Evolutionary conservation across 768 basidiomycete species (phyloP).

Genomic region (Mycena crocata): DNA sequence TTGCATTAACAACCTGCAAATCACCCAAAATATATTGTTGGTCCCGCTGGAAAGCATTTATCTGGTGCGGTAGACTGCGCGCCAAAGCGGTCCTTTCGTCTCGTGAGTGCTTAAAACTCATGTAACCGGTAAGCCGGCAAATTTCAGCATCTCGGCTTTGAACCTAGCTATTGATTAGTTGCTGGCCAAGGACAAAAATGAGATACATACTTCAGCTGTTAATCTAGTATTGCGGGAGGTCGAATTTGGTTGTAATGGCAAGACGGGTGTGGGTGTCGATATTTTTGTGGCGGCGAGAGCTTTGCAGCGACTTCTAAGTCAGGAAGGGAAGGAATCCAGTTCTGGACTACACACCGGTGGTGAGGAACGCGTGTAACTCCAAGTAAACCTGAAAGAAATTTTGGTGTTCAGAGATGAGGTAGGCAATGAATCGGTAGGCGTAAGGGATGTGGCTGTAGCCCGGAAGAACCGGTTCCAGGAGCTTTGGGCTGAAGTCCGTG

Average conservation of each 20-base stretch:
- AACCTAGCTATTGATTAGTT: background rate
- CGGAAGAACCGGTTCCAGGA: background rate
- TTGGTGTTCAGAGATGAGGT: background rate
- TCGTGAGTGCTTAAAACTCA: background rate
- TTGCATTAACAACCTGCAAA: background rate
- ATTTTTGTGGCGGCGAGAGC: background rate
- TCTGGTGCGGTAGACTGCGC: background rate
- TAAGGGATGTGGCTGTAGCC: background rate
- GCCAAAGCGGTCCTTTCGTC: background rate
- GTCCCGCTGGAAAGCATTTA: background rate
- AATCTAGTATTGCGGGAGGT: background rate
- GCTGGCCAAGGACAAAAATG: background rate
- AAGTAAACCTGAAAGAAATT: background rate
- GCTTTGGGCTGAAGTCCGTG: background rate
- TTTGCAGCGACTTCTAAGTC: background rate
- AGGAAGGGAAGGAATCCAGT: background rate
- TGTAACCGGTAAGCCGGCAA: slow-evolving; percentile 1
- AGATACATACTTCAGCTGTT: background rate
- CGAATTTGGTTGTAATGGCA: background rate
- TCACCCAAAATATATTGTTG: background rate
- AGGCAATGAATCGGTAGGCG: background rate
- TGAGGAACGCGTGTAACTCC: background rate
- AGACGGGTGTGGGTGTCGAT: background rate
- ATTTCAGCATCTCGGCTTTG: background rate
- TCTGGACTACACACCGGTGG: background rate